Evolutionary conservation across 1,284 basidiomycete genomes (phyloP).

Genomic region (Retiboletus flavoniger): DNA sequence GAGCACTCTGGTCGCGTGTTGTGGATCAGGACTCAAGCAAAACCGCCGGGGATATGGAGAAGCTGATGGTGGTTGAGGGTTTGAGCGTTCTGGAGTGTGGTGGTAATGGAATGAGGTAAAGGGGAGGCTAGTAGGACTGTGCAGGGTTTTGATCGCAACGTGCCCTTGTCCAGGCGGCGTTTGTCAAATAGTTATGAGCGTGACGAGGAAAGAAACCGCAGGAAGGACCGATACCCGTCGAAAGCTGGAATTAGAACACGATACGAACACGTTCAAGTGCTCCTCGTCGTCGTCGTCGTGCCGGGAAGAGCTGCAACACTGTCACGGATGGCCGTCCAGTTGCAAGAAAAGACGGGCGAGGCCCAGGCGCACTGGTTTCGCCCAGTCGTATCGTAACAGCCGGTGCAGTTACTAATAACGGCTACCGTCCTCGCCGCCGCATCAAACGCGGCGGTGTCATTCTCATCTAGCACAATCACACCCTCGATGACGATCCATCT

Average conservation of each 20-base stretch:
- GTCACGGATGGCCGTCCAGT: slow-evolving; percentile 15
- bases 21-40: slow-evolving; percentile 36
- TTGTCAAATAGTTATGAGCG: slow-evolving; percentile 39
- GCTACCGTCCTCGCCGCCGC: slow-evolving; percentile 16
- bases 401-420: slow-evolving; percentile 32
- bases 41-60: slow-evolving; percentile 28
- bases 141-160: slow-evolving; percentile 69
- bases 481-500: slow-evolving; percentile 9
- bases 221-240: slow-evolving; percentile 22
- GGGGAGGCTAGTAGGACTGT: slow-evolving; percentile 56
- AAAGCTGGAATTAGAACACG: slow-evolving; percentile 21
- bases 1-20: slow-evolving; percentile 45
- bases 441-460: slow-evolving; percentile 27
- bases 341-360: slow-evolving; percentile 20
- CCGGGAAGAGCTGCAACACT: slow-evolving; percentile 7
- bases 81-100: slow-evolving; percentile 39
- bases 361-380: slow-evolving; percentile 34
- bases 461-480: slow-evolving; percentile 5
- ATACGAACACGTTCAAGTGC: slow-evolving; percentile 25
- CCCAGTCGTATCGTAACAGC: slow-evolving; percentile 34
- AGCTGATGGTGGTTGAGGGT: slow-evolving; percentile 40
- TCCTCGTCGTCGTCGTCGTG: slow-evolving; percentile 18
- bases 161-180: slow-evolving; percentile 56
- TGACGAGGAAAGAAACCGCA: slow-evolving; percentile 12
- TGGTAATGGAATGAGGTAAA: slow-evolving; percentile 55